phyloP scores from a whole-genome alignment of 129 eudicot genomes.

The Helianthus tuberosus region DNA sequence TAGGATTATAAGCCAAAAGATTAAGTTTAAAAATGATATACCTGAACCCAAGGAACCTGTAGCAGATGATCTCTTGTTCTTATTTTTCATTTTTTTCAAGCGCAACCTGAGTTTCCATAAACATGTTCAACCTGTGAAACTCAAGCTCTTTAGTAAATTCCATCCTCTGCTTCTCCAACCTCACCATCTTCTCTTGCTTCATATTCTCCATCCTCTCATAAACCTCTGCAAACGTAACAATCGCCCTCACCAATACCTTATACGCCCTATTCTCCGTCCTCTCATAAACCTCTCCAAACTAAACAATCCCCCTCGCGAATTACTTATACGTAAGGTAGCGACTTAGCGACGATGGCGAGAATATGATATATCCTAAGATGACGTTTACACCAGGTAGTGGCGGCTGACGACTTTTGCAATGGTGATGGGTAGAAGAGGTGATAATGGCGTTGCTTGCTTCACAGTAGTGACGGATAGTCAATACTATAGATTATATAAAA shows the following conservation, averaged over 20 bases:
- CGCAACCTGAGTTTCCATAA: slow-evolving; percentile 50
- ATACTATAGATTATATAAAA: too few species aligned
- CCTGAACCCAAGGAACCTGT: not conserved
- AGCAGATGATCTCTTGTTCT: slow-evolving; percentile 9
- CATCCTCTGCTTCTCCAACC: slow-evolving; percentile 63
- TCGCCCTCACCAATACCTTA: slow-evolving; percentile 47
- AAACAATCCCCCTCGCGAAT: too few species aligned
- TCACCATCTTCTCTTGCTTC: slow-evolving; percentile 59
- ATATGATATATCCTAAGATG: too few species aligned
- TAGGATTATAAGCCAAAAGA: too few species aligned
- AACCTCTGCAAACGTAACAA: slow-evolving; percentile 49
- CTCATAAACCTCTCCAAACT: not conserved
- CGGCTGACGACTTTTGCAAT: too few species aligned
- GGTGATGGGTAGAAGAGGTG: too few species aligned
- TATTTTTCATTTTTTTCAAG: slow-evolving; percentile 50
- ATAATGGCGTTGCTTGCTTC: too few species aligned
- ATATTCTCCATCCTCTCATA: slow-evolving; percentile 51
- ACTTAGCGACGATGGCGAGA: too few species aligned
- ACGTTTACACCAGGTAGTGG: too few species aligned
- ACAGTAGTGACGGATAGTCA: too few species aligned
- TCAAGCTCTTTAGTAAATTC: slow-evolving; percentile 56
- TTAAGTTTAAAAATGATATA: too few species aligned
- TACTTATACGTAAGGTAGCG: too few species aligned
- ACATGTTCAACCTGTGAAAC: slow-evolving; percentile 62
- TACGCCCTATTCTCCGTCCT: slow-evolving; percentile 36